phyloP scores from a whole-genome alignment of 176 grass and related monocot genomes.

The Oryza rufipogon region DNA sequence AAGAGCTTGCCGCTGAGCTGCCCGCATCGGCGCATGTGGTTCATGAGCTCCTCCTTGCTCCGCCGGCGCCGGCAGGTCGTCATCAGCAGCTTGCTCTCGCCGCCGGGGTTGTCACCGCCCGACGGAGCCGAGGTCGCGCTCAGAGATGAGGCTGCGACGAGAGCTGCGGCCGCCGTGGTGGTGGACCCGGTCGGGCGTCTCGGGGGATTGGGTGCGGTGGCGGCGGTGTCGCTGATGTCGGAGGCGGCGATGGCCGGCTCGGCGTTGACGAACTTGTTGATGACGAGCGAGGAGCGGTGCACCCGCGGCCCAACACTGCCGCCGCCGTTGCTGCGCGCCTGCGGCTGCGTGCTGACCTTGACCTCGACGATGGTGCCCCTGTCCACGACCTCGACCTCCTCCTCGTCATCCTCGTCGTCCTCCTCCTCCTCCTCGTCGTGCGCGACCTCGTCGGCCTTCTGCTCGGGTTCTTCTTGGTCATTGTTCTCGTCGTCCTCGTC shows the following conservation, averaged over 20 bases:
- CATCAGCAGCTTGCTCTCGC: conserved; percentile 80
- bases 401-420: conserved; percentile 32
- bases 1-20: conserved; percentile 66
- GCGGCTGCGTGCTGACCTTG: conserved; percentile 87
- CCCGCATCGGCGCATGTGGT: conserved; percentile 74
- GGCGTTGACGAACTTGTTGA: conserved; percentile 97
- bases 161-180: conserved; percentile 17
- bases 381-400: conserved; percentile 72
- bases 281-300: conserved; percentile 76
- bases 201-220: background rate
- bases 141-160: conserved; percentile 37
- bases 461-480: conserved; percentile 22
- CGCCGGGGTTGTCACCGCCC: conserved; percentile 25
- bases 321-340: conserved; percentile 35
- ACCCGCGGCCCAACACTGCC: conserved; percentile 39
- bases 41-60: conserved; percentile 71
- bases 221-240: background rate
- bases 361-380: conserved; percentile 78
- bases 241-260: conserved; percentile 43
- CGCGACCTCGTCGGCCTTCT: conserved; percentile 16
- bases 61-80: conserved; percentile 56
- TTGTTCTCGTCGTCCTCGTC: conserved; percentile 15
- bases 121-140: conserved; percentile 19
- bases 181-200: conserved; percentile 26
- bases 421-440: conserved; percentile 21